A percentile compares a stretch with the other conserved stretches of the same genome.
phyloP scores from a whole-genome alignment of 768 basidiomycete species.

The Phylloporus arenicola region DNA sequence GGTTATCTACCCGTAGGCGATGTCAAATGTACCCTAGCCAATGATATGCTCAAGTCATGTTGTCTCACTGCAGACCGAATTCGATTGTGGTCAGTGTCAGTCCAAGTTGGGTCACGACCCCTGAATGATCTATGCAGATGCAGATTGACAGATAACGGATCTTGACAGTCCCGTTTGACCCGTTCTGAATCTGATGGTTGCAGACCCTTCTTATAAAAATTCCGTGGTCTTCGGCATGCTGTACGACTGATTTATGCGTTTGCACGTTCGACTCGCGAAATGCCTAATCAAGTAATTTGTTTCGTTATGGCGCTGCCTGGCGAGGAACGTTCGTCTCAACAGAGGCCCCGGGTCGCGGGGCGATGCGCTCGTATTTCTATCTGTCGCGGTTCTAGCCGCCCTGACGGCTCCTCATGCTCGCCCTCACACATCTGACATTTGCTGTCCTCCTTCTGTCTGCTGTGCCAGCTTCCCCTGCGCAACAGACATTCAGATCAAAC shows the following conservation, averaged over 20 bases:
- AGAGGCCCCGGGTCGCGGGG: slow-evolving; percentile 14
- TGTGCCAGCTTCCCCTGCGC: slow-evolving; percentile 27
- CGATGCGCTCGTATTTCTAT: slow-evolving; percentile 5
- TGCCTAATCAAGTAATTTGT: slow-evolving; percentile 20
- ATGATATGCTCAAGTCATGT: too few relatives aligned
- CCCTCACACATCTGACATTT: slow-evolving; percentile 7
- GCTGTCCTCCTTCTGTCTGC: slow-evolving; percentile 3
- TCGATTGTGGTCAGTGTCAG: neutral
- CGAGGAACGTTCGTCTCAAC: slow-evolving; percentile 28
- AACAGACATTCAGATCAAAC: slow-evolving; percentile 18
- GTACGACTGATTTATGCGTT: neutral
- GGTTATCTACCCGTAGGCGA: neutral
- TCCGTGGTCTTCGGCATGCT: neutral
- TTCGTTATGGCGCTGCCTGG: neutral
- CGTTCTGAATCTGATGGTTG: neutral
- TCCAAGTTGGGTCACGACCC: neutral
- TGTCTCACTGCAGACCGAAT: too few relatives aligned
- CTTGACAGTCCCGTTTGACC: neutral
- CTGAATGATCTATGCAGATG: neutral
- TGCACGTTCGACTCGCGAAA: slow-evolving; percentile 18
- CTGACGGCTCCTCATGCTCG: slow-evolving; percentile 12
- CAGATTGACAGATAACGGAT: neutral
- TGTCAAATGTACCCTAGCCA: neutral
- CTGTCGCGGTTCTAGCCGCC: neutral
- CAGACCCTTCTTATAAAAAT: neutral